These are phyloP conservation scores for Xylariaceae sp. DNA, from an alignment of 2,329 filamentous ascomycete species.

Conservation along the genomic window DNA sequence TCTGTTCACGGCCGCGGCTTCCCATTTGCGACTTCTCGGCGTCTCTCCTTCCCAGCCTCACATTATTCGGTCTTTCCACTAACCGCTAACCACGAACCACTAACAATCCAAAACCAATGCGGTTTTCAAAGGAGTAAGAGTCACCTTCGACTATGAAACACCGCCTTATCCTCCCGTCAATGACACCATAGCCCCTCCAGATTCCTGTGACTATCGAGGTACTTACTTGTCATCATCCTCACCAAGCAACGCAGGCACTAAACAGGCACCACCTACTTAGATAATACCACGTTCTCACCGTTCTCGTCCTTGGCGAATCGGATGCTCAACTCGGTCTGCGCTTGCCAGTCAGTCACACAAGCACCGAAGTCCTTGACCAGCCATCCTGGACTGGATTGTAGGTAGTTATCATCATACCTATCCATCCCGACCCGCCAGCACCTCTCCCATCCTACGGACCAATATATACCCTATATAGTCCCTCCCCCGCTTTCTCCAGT, in stretches of 20 bases:
- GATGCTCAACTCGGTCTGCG: neutral
- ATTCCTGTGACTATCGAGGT: neutral
- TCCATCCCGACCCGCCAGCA: neutral
- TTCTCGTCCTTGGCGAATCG: slow-evolving; percentile 2
- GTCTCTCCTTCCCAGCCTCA: neutral
- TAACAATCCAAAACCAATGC: too few species aligned
- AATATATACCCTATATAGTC: neutral
- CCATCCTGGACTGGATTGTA: too few species aligned
- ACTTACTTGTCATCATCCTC: neutral
- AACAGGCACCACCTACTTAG: too few species aligned
- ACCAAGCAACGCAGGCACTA: neutral
- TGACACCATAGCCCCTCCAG: too few species aligned
- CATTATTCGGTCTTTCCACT: neutral
- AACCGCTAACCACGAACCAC: neutral
- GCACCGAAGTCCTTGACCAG: too few species aligned
- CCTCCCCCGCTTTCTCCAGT: slow-evolving; percentile 12
- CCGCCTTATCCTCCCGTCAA: neutral
- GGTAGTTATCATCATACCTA: neutral
- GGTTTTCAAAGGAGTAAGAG: too few species aligned
- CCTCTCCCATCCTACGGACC: neutral
- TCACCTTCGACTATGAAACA: too few species aligned
- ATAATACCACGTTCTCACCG: neutral
- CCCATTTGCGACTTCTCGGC: neutral
- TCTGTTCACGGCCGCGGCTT: neutral
- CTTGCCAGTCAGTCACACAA: neutral